Percentiles rank a stretch among this genome's conserved stretches.
These are phyloP conservation scores for Jaltomata sinuosa DNA, from an alignment of 257 asterid genomes.

Conservation along the genomic window DNA sequence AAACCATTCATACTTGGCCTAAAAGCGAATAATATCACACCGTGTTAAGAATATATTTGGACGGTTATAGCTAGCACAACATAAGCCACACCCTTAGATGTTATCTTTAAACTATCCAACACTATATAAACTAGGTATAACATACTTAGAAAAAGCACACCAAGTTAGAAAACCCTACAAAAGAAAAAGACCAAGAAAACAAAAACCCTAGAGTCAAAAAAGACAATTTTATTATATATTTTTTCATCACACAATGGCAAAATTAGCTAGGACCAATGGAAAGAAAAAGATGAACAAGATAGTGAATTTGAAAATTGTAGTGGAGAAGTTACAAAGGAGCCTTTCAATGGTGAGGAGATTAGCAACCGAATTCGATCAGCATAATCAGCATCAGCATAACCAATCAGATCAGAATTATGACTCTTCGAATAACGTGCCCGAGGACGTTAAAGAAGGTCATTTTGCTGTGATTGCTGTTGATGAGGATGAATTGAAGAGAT, in stretches of 20 bases:
- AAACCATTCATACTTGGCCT: background rate
- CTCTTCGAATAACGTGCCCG: slow-evolving; percentile 22
- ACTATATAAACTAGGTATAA: slow-evolving; percentile 3
- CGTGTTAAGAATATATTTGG: background rate
- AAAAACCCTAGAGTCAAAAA: background rate
- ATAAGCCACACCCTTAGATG: background rate
- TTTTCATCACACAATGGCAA: slow-evolving; percentile 7
- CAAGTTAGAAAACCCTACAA: background rate
- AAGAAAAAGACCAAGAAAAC: background rate
- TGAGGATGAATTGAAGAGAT: slow-evolving; percentile 17
- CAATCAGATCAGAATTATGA: background rate
- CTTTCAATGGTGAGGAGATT: slow-evolving; percentile 23
- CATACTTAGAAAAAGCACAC: background rate
- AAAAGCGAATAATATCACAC: background rate
- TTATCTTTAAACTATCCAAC: background rate
- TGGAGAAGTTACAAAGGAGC: slow-evolving; percentile 46
- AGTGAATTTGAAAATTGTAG: slow-evolving; percentile 38
- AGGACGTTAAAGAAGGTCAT: slow-evolving; percentile 42
- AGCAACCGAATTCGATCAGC: background rate
- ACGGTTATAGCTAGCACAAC: background rate
- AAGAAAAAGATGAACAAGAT: slow-evolving; percentile 24
- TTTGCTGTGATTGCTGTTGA: slow-evolving; percentile 29
- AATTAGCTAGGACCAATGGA: slow-evolving; percentile 10
- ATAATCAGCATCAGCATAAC: background rate
- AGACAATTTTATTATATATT: background rate